phyloP scores from a whole-genome alignment of 306 rosid species.

The Citrullus mucosospermus region DNA sequence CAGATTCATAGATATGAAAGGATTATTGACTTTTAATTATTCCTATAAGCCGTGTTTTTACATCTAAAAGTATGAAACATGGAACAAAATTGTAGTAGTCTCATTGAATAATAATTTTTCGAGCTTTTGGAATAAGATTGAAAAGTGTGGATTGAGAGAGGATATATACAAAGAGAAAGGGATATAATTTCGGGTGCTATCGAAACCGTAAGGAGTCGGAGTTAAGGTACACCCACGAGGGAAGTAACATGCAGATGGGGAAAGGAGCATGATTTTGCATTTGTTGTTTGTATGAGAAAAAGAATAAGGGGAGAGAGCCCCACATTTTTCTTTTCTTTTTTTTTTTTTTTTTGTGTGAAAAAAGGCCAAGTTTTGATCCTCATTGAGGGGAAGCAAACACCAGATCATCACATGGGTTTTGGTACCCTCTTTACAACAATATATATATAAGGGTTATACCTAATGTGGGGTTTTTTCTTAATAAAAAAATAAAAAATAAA shows the following conservation, averaged over 20 bases:
- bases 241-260: constrained; percentile 76
- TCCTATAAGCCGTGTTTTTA: no score
- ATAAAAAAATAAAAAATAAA: no score
- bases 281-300: constrained; percentile 28
- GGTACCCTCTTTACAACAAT: constrained; percentile 26
- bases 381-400: constrained; percentile 52
- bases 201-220: constrained; percentile 38
- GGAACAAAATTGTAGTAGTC: no score
- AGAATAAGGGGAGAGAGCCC: background rate
- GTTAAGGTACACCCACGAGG: constrained; percentile 75
- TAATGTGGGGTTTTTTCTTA: constrained; percentile 23
- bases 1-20: no score
- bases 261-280: constrained; percentile 18
- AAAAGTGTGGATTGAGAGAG: background rate
- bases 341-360: no score
- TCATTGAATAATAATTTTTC: no score
- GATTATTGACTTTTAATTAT: no score
- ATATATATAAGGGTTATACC: constrained; percentile 23
- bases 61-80: no score
- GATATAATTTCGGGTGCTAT: background rate
- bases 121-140: background rate
- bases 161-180: background rate
- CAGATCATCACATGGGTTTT: constrained; percentile 87
- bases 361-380: constrained; percentile 18
- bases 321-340: background rate